Evolutionary conservation across 1,284 basidiomycete species (phyloP), one percentile per base, ranked within the genome.

Genomic region (Anthracocystis setariae): DNA sequence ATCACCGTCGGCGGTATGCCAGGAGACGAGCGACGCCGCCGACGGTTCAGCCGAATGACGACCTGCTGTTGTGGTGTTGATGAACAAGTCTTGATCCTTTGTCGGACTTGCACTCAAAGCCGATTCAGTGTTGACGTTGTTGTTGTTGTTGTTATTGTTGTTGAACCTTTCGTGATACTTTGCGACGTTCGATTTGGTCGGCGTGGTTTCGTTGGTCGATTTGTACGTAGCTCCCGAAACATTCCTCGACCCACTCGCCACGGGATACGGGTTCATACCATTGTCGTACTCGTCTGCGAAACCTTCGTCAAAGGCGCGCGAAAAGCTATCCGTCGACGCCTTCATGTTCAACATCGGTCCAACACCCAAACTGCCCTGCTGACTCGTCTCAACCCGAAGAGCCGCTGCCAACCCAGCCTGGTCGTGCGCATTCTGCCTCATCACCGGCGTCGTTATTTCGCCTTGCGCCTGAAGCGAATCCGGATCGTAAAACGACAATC

Each of bases 401-500:
- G 67, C 67, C 29, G 45, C 27, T 15, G 69, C 64, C 10, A 72
- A 25, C 17, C 51, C 64, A 8, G 58, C 39, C 37, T 46, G 44
- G 12, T 27, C 21, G 8, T 27, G 43, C 12, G 54, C 33, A 15
- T 49, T 48, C 42, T 48, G 25, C 17, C 38, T 7, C 13, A 47
- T 46, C 5, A 50, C 13, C 1, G 48, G 52, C 13, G n/a, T 48
- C 15, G 27, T 12, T 3, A 25, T 25, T 12, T 48, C 53, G 15
- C 23, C 45, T 35, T 47, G 52, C 18, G 18, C 23, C 2, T 58
- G 62, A 29, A 76, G 52, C 25, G 58, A 27, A 21, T 76, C 74
- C 2, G 72, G 74, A 47, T 74, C 72, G 48, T 76, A 76, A 46
- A 62, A 76, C 4, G 63, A 68, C 35, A 74, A 40, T 0, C 64